phyloP scores from a whole-genome alignment of 2,329 filamentous ascomycete genomes.

The Rhexocercosporidium sp. region DNA sequence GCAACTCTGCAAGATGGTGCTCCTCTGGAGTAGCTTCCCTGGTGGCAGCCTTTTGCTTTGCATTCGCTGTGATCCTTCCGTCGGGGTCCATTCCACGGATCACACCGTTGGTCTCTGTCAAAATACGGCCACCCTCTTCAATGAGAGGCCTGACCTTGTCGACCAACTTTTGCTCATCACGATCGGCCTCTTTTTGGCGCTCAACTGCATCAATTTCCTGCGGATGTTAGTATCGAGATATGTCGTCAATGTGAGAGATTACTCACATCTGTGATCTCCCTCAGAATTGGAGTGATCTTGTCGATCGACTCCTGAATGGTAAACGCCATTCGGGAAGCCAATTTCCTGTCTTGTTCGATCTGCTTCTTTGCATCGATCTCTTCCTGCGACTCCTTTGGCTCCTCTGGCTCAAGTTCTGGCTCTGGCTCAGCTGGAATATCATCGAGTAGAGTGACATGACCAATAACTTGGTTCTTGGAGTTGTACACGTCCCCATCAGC shows the following conservation, averaged over 20 bases:
- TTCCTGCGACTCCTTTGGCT: constrained; percentile 61
- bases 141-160: constrained; percentile 86
- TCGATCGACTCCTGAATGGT: constrained; percentile 82
- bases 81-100: constrained; percentile 90
- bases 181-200: constrained; percentile 80
- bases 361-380: constrained; percentile 60
- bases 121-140: constrained; percentile 81
- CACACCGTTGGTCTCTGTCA: constrained; percentile 84
- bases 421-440: constrained; percentile 51
- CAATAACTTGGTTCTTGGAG: constrained; percentile 68
- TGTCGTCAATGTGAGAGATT: constrained; percentile 36
- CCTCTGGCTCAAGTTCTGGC: constrained; percentile 41
- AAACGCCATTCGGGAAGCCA: constrained; percentile 75
- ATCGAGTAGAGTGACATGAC: constrained; percentile 70
- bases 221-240: constrained; percentile 33
- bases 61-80: constrained; percentile 81
- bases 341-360: constrained; percentile 71
- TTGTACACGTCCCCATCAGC: constrained; percentile 75
- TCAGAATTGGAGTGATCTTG: constrained; percentile 82
- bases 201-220: constrained; percentile 82
- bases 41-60: constrained; percentile 78
- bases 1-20: constrained; percentile 79
- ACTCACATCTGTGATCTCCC: constrained; percentile 78
- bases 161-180: constrained; percentile 89
- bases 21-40: constrained; percentile 83